Evolutionary conservation across 1,139 yeast species (phyloP).

Genomic region (Blastobotrys ciferrii): DNA sequence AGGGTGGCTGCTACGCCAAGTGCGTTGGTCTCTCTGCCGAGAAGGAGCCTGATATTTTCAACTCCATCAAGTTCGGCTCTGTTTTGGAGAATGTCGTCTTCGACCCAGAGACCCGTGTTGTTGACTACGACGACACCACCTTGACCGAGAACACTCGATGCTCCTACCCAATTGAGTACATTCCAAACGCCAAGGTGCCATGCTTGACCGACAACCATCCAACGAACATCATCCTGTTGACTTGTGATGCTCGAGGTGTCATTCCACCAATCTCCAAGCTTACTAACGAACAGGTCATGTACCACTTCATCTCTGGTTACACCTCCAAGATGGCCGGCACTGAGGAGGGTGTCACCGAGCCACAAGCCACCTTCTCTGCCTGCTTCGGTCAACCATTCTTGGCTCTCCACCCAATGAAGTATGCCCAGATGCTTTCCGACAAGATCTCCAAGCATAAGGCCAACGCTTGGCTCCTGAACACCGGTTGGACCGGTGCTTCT

Average conservation of each 20-base stretch:
- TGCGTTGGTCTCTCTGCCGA: conserved; percentile 87
- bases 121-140: conserved; percentile 77
- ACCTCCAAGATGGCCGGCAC: conserved; percentile 99
- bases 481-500: conserved; percentile 98
- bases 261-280: conserved; percentile 95
- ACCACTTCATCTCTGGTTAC: conserved; percentile 97
- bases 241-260: conserved; percentile 98
- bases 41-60: conserved; percentile 96
- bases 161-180: conserved; percentile 96
- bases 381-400: conserved; percentile 99
- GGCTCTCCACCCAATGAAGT: conserved; percentile 97
- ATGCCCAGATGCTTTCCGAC: conserved; percentile 94
- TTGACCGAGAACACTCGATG: conserved; percentile 96
- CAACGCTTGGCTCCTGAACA: conserved; percentile 93
- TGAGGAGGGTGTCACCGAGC: conserved; percentile 98
- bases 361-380: conserved; percentile 96
- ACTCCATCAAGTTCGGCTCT: conserved; percentile 91
- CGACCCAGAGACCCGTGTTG: conserved; percentile 74
- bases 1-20: conserved; percentile 99
- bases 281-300: conserved; percentile 95
- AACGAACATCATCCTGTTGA: conserved; percentile 83
- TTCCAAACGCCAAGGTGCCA: conserved; percentile 95
- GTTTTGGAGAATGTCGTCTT: conserved; percentile 92
- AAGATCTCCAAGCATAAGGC: conserved; percentile 88
- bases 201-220: conserved; percentile 91